A percentile compares a stretch with the other conserved stretches of the same genome.
phyloP scores from a whole-genome alignment of 257 asterid genomes.

The Petunia axillaris region DNA sequence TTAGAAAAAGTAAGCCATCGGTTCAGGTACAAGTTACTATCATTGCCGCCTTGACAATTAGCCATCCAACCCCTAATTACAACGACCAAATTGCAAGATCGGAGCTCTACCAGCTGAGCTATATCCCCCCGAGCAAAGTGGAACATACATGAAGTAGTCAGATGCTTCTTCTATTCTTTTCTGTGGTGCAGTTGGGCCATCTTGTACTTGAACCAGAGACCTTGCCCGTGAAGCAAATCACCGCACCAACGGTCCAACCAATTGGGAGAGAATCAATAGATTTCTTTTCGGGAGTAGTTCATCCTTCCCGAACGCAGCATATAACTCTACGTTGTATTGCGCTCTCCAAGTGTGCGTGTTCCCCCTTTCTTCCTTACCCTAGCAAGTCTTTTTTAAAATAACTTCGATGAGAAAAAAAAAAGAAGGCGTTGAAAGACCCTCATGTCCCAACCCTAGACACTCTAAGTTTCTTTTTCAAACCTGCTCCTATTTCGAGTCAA shows the following conservation, averaged over 20 bases:
- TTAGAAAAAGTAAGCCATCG: too few species aligned
- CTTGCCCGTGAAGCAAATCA: not conserved
- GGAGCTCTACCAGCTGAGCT: too few species aligned
- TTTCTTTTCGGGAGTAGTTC: constrained; percentile 20
- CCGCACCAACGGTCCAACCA: constrained; percentile 16
- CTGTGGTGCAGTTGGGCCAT: constrained; percentile 21
- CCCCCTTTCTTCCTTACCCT: constrained; percentile 13
- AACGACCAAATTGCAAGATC: too few species aligned
- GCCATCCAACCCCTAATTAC: too few species aligned
- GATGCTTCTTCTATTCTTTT: constrained; percentile 23
- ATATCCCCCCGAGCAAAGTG: not conserved
- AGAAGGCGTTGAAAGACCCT: too few species aligned
- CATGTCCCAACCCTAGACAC: too few species aligned
- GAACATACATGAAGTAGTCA: constrained; percentile 13
- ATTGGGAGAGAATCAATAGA: constrained; percentile 13
- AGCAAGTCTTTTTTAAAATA: not conserved
- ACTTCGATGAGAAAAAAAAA: too few species aligned
- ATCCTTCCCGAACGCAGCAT: not conserved
- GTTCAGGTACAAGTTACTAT: too few species aligned
- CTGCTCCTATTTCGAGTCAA: too few species aligned
- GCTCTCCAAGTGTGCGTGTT: constrained; percentile 21
- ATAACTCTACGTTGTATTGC: constrained; percentile 21
- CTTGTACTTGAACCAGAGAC: constrained; percentile 20
- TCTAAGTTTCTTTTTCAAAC: too few species aligned
- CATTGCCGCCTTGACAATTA: too few species aligned